Conservation (phyloP, 1,139 yeast genomes). For the Blastobotrys serpentis region DNA sequence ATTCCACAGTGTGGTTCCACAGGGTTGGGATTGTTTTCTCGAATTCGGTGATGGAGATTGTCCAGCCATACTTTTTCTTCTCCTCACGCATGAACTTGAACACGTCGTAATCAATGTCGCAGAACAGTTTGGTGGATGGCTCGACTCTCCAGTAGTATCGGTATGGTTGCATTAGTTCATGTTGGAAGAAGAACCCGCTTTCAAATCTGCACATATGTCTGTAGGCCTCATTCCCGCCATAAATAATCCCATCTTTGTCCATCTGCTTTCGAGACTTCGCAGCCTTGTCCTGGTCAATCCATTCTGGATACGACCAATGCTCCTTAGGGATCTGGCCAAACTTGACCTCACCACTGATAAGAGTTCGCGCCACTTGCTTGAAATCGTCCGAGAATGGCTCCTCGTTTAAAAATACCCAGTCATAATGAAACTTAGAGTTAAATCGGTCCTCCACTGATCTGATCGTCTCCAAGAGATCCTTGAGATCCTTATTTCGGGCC, state of each 20-base stretch:
- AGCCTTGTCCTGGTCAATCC: constrained; percentile 61
- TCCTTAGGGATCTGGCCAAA: constrained; percentile 62
- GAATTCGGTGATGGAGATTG: constrained; percentile 64
- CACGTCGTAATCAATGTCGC: constrained; percentile 65
- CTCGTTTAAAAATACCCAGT: constrained; percentile 78
- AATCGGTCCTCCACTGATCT: constrained; percentile 67
- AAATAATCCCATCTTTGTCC: constrained; percentile 52
- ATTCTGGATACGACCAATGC: constrained; percentile 74
- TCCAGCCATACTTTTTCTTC: constrained; percentile 62
- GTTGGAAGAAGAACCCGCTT: constrained; percentile 62
- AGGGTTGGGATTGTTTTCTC: constrained; percentile 56
- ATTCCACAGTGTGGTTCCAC: constrained; percentile 56
- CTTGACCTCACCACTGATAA: constrained; percentile 60
- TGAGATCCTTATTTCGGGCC: constrained; percentile 66
- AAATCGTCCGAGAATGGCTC: constrained; percentile 60
- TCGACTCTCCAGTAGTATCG: constrained; percentile 76
- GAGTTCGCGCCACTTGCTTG: constrained; percentile 46
- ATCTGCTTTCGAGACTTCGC: constrained; percentile 48
- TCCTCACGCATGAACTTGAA: constrained; percentile 61
- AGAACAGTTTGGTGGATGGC: constrained; percentile 59
- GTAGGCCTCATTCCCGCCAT: constrained; percentile 62
- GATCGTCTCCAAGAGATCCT: constrained; percentile 56
- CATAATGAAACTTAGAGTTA: constrained; percentile 64
- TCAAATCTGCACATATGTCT: constrained; percentile 78
- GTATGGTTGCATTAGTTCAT: constrained; percentile 53